A percentile compares a stretch with the other conserved stretches of the same genome.
phyloP scores from a whole-genome alignment of 345 rosid genomes.

The Populus nigra region DNA sequence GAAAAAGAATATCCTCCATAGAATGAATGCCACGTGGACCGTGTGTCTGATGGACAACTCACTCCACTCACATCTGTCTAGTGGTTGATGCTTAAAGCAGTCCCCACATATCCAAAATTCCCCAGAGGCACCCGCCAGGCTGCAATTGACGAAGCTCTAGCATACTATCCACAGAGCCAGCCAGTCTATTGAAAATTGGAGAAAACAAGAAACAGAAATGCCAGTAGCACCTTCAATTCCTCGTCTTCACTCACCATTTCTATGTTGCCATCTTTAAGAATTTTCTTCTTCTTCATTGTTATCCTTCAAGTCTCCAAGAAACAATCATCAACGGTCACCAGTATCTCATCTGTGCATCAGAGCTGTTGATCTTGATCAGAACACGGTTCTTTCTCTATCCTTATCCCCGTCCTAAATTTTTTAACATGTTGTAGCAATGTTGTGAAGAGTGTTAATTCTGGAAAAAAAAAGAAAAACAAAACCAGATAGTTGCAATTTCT shows the following conservation, averaged over 20 bases:
- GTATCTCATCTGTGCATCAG: constrained; percentile 54
- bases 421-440: neutral
- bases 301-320: constrained; percentile 28
- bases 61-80: neutral
- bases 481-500: constrained; percentile 69
- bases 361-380: constrained; percentile 71
- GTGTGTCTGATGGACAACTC: neutral
- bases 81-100: constrained; percentile 29
- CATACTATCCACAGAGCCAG: neutral
- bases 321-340: constrained; percentile 38
- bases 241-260: constrained; percentile 59
- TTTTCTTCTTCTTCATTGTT: constrained; percentile 12
- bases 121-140: neutral
- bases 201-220: constrained; percentile 32
- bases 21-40: constrained; percentile 7
- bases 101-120: constrained; percentile 32
- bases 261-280: constrained; percentile 44
- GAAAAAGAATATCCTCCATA: neutral
- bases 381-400: constrained; percentile 53
- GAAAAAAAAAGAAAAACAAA: neutral
- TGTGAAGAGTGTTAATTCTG: neutral
- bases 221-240: constrained; percentile 42
- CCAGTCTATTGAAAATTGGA: neutral
- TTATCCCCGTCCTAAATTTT: neutral
- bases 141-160: neutral